phyloP scores from a whole-genome alignment of 1,284 basidiomycete species.

The Sanghuangporus baumii region DNA sequence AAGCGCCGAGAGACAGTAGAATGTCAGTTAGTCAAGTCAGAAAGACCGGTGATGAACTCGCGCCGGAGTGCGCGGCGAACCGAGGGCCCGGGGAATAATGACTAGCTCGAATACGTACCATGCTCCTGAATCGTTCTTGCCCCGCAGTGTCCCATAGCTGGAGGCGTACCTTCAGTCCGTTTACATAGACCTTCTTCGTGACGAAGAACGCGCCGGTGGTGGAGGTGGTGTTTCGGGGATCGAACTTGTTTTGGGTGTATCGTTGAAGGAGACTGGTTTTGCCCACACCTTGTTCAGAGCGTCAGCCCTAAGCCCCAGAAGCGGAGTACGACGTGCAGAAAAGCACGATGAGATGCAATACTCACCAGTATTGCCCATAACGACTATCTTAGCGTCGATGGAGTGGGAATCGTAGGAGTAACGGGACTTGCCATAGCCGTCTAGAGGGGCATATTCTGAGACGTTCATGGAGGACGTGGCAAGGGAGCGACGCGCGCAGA shows the following conservation, averaged over 20 bases:
- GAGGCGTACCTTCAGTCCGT: constrained; percentile 82
- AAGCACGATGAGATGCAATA: constrained; percentile 9
- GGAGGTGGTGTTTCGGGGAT: constrained; percentile 79
- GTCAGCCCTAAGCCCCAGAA: constrained; percentile 1
- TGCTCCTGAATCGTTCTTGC: constrained; percentile 94
- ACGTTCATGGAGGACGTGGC: constrained; percentile 29
- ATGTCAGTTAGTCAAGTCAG: constrained; percentile 13
- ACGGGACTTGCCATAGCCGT: constrained; percentile 58
- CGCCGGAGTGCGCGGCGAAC: constrained; percentile 17
- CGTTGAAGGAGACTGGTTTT: constrained; percentile 93
- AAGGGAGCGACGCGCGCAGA: constrained; percentile 29
- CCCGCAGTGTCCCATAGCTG: constrained; percentile 96
- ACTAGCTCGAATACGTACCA: constrained; percentile 48
- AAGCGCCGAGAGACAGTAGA: constrained; percentile 12
- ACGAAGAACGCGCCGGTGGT: constrained; percentile 95
- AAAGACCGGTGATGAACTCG: constrained; percentile 9
- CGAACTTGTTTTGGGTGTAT: constrained; percentile 89
- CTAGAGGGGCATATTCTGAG: constrained; percentile 45
- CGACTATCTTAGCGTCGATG: constrained; percentile 94
- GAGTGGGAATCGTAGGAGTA: constrained; percentile 54
- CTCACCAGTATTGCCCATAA: constrained; percentile 91
- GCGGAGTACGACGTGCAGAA: background rate
- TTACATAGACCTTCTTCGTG: constrained; percentile 88
- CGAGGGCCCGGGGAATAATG: constrained; percentile 19
- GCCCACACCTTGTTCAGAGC: constrained; percentile 63